phyloP scores from a whole-genome alignment of 176 grass and related monocot genomes.

The Zea luxurians region DNA sequence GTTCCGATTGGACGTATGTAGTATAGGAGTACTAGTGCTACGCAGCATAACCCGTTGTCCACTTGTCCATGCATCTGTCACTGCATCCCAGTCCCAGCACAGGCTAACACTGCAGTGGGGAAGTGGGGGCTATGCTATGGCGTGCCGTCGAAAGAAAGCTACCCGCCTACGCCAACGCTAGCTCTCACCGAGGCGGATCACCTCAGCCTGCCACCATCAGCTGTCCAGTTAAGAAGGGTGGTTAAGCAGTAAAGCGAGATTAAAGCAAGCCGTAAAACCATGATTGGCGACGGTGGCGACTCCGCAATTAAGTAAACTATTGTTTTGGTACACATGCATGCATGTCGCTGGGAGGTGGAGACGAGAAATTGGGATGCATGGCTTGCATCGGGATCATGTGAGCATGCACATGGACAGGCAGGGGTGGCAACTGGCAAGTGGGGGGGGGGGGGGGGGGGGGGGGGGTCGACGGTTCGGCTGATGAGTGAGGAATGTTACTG shows the following conservation, averaged over 20 bases:
- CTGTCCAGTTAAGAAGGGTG: not conserved
- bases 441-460: not conserved
- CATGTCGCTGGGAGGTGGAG: not conserved
- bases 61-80: not conserved
- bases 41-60: slow-evolving; percentile 1
- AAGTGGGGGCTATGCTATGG: slow-evolving; percentile 49
- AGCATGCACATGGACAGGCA: slow-evolving; percentile 47
- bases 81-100: slow-evolving; percentile 13
- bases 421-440: not conserved
- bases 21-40: not conserved
- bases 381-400: slow-evolving; percentile 33
- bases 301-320: slow-evolving; percentile 25
- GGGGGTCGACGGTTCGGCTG: not conserved
- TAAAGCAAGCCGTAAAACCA: slow-evolving; percentile 25
- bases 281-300: slow-evolving; percentile 7
- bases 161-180: too few species aligned
- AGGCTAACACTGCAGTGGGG: slow-evolving; percentile 49
- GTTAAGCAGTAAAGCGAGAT: slow-evolving; percentile 13
- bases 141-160: slow-evolving; percentile 64
- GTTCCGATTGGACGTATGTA: not conserved
- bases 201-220: not conserved
- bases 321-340: not conserved
- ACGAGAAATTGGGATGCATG: not conserved
- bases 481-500: slow-evolving; percentile 63
- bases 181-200: slow-evolving; percentile 43